These are phyloP conservation scores for Mycena crocata DNA, from an alignment of 768 basidiomycete genomes.

Conservation along the genomic window DNA sequence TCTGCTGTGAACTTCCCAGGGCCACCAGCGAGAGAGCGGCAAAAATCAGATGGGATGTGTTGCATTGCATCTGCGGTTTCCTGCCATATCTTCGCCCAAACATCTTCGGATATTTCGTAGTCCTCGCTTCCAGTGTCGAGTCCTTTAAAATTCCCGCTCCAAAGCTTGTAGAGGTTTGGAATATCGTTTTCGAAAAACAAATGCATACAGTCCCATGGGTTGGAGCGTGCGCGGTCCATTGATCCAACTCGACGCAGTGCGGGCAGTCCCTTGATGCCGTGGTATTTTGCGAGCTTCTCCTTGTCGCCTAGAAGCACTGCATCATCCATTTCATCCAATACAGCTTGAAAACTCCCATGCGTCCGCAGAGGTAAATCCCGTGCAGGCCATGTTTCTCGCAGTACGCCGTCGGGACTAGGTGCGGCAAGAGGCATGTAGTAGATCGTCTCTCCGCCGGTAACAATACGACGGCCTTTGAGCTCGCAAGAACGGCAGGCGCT, in stretches of 20 bases:
- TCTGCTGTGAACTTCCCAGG: constrained; percentile 48
- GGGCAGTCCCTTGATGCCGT: constrained; percentile 46
- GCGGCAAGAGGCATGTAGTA: constrained; percentile 36
- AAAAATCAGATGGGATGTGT: constrained; percentile 48
- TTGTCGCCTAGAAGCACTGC: constrained; percentile 24
- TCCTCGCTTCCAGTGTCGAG: constrained; percentile 37
- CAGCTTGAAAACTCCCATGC: constrained; percentile 44
- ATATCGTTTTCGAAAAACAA: constrained; percentile 56
- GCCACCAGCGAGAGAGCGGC: constrained; percentile 42
- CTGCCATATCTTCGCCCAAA: constrained; percentile 46
- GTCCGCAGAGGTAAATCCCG: constrained; percentile 44
- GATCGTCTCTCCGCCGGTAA: constrained; percentile 39
- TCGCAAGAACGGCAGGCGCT: constrained; percentile 49
- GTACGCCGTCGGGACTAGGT: constrained; percentile 21
- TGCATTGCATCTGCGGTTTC: constrained; percentile 32
- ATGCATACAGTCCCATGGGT: constrained; percentile 62
- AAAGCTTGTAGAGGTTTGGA: constrained; percentile 49
- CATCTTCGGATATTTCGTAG: constrained; percentile 41
- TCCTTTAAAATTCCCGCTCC: constrained; percentile 49
- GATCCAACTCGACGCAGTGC: constrained; percentile 41
- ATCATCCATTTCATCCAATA: constrained; percentile 7
- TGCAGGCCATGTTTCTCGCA: constrained; percentile 30
- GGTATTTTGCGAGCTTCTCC: constrained; percentile 36
- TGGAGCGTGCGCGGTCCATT: constrained; percentile 42
- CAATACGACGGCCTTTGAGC: constrained; percentile 41